phyloP scores from a whole-genome alignment of 2,329 filamentous ascomycete genomes.

The Fusarium sp. region DNA sequence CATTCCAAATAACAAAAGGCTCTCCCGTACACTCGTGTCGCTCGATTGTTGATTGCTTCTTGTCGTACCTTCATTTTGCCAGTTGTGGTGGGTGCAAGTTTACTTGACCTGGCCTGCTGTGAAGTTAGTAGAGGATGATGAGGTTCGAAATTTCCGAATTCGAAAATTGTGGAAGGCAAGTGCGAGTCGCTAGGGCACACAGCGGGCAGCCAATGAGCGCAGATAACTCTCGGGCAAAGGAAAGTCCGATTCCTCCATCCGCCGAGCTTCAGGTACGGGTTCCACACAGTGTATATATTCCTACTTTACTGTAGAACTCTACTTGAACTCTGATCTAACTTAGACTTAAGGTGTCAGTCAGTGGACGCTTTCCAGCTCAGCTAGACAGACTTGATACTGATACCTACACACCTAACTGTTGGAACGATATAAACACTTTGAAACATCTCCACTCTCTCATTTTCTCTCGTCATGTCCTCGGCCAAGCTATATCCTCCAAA shows the following conservation, averaged over 20 bases:
- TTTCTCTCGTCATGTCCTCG: constrained; percentile 46
- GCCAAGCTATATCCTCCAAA: constrained; percentile 54
- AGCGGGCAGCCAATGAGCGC: constrained; percentile 46
- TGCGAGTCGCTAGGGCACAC: constrained; percentile 53
- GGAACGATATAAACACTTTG: neutral
- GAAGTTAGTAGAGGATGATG: constrained; percentile 50
- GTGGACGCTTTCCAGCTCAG: neutral
- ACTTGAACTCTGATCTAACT: neutral
- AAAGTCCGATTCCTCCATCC: constrained; percentile 18
- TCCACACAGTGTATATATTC: constrained; percentile 5
- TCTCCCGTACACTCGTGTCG: neutral
- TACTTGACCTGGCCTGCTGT: constrained; percentile 54
- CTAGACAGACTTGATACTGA: neutral
- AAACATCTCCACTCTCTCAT: neutral
- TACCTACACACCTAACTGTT: neutral
- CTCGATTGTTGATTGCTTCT: constrained; percentile 2
- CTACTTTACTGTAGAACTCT: neutral
- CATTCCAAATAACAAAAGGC: neutral
- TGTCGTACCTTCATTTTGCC: constrained; percentile 59
- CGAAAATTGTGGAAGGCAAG: constrained; percentile 44
- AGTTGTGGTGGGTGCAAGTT: constrained; percentile 57
- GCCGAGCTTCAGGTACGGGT: neutral
- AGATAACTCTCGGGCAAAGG: constrained; percentile 31
- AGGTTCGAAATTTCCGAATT: constrained; percentile 50
- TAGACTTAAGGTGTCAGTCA: neutral